phyloP scores from a whole-genome alignment of 345 rosid genomes.

The Bruguiera sexangula region DNA sequence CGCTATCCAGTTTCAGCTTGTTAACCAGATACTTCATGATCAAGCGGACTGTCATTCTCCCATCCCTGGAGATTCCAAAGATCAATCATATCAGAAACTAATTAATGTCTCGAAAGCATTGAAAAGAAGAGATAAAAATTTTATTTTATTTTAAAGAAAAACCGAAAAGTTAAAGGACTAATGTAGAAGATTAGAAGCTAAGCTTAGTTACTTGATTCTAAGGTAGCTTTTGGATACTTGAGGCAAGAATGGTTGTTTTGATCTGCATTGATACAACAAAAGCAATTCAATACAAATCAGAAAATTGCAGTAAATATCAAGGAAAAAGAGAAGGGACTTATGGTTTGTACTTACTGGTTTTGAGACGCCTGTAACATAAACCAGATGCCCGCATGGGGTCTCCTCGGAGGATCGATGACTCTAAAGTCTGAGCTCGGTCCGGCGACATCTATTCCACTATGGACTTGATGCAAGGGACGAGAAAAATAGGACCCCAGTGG shows the following conservation, averaged over 20 bases:
- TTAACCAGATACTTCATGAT: constrained; percentile 84
- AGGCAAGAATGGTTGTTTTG: constrained; percentile 81
- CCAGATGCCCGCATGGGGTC: constrained; percentile 94
- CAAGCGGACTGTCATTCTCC: constrained; percentile 85
- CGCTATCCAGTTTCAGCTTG: constrained; percentile 85
- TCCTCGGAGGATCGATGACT: constrained; percentile 72
- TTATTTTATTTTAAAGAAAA: not conserved
- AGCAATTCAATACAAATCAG: not conserved
- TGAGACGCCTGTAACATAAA: constrained; percentile 86
- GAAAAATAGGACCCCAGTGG: constrained; percentile 57
- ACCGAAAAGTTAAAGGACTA: not conserved
- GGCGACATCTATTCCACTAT: constrained; percentile 42
- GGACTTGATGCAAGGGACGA: constrained; percentile 49
- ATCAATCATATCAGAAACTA: constrained; percentile 5
- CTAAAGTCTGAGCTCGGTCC: constrained; percentile 67
- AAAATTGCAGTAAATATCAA: not conserved
- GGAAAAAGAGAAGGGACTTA: not conserved
- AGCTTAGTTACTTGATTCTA: constrained; percentile 76
- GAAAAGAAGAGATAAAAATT: not conserved
- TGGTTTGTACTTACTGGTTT: constrained; percentile 69
- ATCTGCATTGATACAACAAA: constrained; percentile 47
- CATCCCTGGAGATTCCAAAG: constrained; percentile 50
- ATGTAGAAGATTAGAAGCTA: not conserved
- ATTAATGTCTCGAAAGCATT: not conserved
- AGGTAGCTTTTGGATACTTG: constrained; percentile 94